Evolutionary conservation across 2,329 filamentous ascomycete genomes (phyloP).

Genomic region (Uncinocarpus reesii): DNA sequence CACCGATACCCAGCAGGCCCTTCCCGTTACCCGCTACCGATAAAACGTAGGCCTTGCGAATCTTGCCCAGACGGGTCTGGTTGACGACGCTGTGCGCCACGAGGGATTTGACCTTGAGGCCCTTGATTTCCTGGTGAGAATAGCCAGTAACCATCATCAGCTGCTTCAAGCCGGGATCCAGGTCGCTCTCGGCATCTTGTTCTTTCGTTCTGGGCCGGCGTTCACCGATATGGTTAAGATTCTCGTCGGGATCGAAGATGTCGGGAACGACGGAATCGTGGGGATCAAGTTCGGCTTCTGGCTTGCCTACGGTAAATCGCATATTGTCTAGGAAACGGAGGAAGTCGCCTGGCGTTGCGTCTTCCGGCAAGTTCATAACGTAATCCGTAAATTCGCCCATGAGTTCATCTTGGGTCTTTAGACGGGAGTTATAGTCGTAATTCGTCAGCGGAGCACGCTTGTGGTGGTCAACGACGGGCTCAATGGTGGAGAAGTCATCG

Average conservation of each 20-base stretch:
- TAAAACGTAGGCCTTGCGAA: slow-evolving; percentile 63
- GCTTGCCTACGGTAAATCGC: slow-evolving; percentile 42
- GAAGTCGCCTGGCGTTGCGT: slow-evolving; percentile 38
- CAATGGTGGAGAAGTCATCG: slow-evolving; percentile 69
- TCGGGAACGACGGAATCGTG: slow-evolving; percentile 43
- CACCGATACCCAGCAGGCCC: slow-evolving; percentile 76
- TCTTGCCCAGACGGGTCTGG: slow-evolving; percentile 93
- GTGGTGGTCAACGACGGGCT: slow-evolving; percentile 67
- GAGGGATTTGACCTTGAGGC: slow-evolving; percentile 59
- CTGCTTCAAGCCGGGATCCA: slow-evolving; percentile 28
- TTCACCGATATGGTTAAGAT: slow-evolving; percentile 19
- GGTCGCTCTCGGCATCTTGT: slow-evolving; percentile 19
- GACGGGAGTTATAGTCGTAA: slow-evolving; percentile 48
- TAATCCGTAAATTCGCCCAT: slow-evolving; percentile 45
- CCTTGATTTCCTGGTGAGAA: slow-evolving; percentile 37
- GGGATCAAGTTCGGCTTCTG: slow-evolving; percentile 41
- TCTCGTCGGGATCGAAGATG: slow-evolving; percentile 38
- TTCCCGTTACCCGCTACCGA: slow-evolving; percentile 78
- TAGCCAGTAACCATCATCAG: slow-evolving; percentile 50
- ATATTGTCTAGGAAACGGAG: slow-evolving; percentile 38
- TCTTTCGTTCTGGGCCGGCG: slow-evolving; percentile 17
- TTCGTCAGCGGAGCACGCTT: slow-evolving; percentile 42
- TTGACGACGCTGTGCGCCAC: slow-evolving; percentile 69
- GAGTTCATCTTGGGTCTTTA: slow-evolving; percentile 55
- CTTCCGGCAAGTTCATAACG: slow-evolving; percentile 38